phyloP scores from a whole-genome alignment of 805 yeast genomes.

The Spathaspora sp. region DNA sequence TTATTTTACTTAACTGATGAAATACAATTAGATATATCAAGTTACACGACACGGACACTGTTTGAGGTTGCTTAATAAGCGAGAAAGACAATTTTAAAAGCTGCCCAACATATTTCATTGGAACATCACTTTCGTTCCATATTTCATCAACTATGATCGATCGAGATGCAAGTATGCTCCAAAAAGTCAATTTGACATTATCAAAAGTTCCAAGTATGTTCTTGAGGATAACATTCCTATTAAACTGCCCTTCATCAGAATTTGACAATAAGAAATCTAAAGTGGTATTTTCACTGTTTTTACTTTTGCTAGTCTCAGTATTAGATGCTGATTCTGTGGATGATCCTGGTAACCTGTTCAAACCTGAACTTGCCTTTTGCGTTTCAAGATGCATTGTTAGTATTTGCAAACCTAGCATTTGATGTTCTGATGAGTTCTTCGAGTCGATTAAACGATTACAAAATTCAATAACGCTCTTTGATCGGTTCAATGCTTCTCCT shows the following conservation, averaged over 20 bases:
- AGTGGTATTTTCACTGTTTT: constrained; percentile 2
- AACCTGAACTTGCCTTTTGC: neutral
- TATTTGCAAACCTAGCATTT: constrained; percentile 14
- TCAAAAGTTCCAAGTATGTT: constrained; percentile 18
- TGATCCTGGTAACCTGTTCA: neutral
- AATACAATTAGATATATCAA: constrained; percentile 18
- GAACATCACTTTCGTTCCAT: neutral
- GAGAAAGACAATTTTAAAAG: constrained; percentile 33
- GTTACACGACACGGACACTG: constrained; percentile 27
- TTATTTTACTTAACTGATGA: constrained; percentile 9
- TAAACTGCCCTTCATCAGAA: constrained; percentile 3
- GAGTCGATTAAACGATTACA: constrained; percentile 20
- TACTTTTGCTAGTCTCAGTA: neutral
- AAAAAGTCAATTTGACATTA: constrained; percentile 15
- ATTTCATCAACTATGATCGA: constrained; percentile 10
- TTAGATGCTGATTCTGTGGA: neutral
- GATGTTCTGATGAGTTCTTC: constrained; percentile 9
- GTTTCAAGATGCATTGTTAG: constrained; percentile 15
- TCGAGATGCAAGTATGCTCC: constrained; percentile 21
- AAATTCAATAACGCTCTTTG: constrained; percentile 20
- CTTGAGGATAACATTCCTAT: constrained; percentile 11
- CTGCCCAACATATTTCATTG: constrained; percentile 10
- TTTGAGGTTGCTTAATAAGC: constrained; percentile 25
- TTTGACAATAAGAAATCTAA: constrained; percentile 7
- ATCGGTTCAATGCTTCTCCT: constrained; percentile 14